These are phyloP conservation scores for Collybiopsis luxurians DNA, from an alignment of 768 basidiomycete species.

Conservation along the genomic window DNA sequence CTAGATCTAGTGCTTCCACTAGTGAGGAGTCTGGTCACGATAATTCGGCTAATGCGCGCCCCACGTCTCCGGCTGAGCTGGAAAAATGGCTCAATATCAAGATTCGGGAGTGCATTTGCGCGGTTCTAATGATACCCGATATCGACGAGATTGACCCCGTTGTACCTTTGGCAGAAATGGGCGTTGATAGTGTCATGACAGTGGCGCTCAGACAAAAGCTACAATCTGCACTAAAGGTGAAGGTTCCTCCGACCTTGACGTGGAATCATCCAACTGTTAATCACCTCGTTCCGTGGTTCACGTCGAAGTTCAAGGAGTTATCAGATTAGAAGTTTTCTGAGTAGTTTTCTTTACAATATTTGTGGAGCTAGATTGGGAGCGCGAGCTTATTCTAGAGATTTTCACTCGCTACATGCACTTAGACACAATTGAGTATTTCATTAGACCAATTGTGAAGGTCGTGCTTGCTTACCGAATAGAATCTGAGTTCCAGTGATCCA, in stretches of 20 bases:
- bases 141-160: neutral
- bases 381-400: too few species aligned
- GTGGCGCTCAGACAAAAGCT: neutral
- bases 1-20: neutral
- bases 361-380: too few species aligned
- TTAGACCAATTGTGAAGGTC: too few species aligned
- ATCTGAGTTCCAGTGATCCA: too few species aligned
- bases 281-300: conserved; percentile 1
- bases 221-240: neutral
- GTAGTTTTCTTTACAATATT: too few species aligned
- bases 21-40: neutral
- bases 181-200: conserved; percentile 1
- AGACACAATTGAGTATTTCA: too few species aligned
- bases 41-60: neutral
- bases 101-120: neutral
- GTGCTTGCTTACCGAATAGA: too few species aligned
- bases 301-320: neutral
- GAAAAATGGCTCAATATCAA: neutral
- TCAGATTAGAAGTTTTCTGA: too few species aligned
- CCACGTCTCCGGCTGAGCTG: neutral
- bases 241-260: neutral
- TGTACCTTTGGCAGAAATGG: conserved; percentile 1
- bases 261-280: conserved; percentile 1
- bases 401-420: too few species aligned
- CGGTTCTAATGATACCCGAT: conserved; percentile 2